phyloP scores from a whole-genome alignment of 768 basidiomycete species.

The Boletales sp. region DNA sequence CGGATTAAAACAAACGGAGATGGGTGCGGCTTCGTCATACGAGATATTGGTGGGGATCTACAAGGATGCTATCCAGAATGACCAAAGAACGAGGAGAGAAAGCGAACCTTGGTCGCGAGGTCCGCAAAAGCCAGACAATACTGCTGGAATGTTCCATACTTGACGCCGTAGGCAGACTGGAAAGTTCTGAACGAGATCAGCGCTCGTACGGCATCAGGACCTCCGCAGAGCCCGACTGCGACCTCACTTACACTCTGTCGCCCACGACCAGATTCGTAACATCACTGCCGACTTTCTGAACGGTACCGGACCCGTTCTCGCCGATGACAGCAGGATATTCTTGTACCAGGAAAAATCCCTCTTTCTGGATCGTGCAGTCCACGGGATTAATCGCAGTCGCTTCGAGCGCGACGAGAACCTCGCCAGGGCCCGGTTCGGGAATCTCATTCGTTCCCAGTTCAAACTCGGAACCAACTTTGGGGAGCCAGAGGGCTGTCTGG shows the following conservation, averaged over 20 bases:
- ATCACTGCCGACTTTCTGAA: conserved; percentile 33
- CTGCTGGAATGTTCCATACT: conserved; percentile 19
- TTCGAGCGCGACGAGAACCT: conserved; percentile 40
- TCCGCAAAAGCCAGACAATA: conserved; percentile 16
- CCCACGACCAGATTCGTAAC: conserved; percentile 33
- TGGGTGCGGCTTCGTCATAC: conserved; percentile 35
- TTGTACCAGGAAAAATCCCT: conserved; percentile 19
- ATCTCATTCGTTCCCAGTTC: conserved; percentile 13
- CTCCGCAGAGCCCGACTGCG: too few species aligned
- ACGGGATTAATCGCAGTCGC: conserved; percentile 43
- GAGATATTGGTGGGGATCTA: conserved; percentile 33
- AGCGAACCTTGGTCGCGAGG: conserved; percentile 12
- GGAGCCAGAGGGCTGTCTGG: neutral
- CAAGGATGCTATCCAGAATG: neutral
- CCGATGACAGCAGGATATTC: conserved; percentile 37
- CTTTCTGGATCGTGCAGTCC: conserved; percentile 26
- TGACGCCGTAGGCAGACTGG: conserved; percentile 8
- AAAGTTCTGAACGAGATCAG: conserved; percentile 1
- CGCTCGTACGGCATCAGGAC: too few species aligned
- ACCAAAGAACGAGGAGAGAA: neutral
- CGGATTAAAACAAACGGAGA: conserved; percentile 31
- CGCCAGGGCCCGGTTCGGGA: conserved; percentile 37
- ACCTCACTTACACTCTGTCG: conserved; percentile 21
- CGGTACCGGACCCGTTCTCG: conserved; percentile 36
- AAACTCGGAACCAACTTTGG: conserved; percentile 8